Base-by-base conservation (phyloP, 2,329 filamentous ascomycete genomes). In the Ascosphaera pollenicola region DNA sequence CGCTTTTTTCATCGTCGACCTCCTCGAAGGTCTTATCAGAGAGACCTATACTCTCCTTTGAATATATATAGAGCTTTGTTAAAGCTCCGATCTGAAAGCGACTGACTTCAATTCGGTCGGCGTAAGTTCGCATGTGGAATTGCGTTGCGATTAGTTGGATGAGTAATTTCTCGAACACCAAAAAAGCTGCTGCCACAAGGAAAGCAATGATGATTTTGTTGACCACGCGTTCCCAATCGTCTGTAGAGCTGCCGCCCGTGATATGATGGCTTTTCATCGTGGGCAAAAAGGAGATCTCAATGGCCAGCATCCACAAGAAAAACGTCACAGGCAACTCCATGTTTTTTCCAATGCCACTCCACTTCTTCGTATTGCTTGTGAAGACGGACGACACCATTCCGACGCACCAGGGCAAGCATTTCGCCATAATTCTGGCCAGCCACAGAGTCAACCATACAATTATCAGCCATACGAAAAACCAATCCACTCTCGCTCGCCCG, bases 401-500 rank as follows among this genome's bases (percentile, higher is more conserved):
- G 32, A 78, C 66, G 0, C 69, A 63, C 48, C 63, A 70, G 1
- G 76, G 75, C 8, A 80, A 61, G 39, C 62, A 65, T 55, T 78
- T 78, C 6, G 75, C 69, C 11, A 75, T 59, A 37, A 79, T 67
- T 57, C 72, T 58, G 40, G 71, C 78, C 16, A 78, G 76, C 87
- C 87, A 95, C 0, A 94, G 65, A 0, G 83, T 83, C 45, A 87
- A 66, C 87, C 87, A 95, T 18, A 94, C 68, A 34, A 93, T 82
- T 56, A 93, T 81, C 15, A 94, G 67, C 87, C 87, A 95, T 44
- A 94, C 83, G 21, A 80, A 80, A 52, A 95, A 94, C 87, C 87
- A 95, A 43, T 83, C 62, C 35, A 94, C 62, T 44, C 73, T 52
- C 0, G 93, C 83, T 16, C 78, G 82, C 1, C 83, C 83, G 2